Conservation (phyloP, 495 filamentous ascomycete genomes). For the Trichodelitschia bisporula region DNA sequence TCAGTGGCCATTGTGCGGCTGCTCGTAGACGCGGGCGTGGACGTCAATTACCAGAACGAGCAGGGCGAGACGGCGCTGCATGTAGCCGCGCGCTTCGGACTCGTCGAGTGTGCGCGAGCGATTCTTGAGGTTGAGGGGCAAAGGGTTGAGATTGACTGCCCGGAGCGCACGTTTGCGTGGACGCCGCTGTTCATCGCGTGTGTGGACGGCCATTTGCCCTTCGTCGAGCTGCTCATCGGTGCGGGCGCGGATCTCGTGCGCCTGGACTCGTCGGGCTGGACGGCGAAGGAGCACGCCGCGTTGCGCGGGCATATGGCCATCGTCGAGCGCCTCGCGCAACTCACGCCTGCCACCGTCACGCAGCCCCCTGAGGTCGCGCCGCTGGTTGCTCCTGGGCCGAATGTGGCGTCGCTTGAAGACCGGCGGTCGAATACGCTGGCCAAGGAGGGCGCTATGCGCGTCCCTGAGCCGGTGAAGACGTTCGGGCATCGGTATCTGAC, state of each 20-base stretch:
- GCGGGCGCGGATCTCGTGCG: slow-evolving; percentile 51
- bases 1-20: slow-evolving; percentile 60
- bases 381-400: too few species aligned
- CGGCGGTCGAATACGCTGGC: slow-evolving; percentile 22
- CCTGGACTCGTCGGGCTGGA: slow-evolving; percentile 77
- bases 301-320: slow-evolving; percentile 68
- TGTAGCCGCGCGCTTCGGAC: slow-evolving; percentile 71
- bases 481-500: slow-evolving; percentile 92
- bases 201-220: slow-evolving; percentile 55
- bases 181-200: slow-evolving; percentile 79
- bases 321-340: slow-evolving; percentile 35
- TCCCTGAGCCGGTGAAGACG: slow-evolving; percentile 56
- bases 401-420: slow-evolving; percentile 24
- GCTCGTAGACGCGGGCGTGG: slow-evolving; percentile 72
- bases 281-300: slow-evolving; percentile 76
- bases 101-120: slow-evolving; percentile 50
- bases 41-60: slow-evolving; percentile 82
- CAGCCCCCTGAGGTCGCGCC: slow-evolving; percentile 21
- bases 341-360: slow-evolving; percentile 22
- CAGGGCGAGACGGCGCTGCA: slow-evolving; percentile 88
- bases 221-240: slow-evolving; percentile 45
- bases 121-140: slow-evolving; percentile 53
- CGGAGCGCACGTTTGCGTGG: slow-evolving; percentile 75
- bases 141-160: slow-evolving; percentile 48
- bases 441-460: slow-evolving; percentile 17